Base-by-base conservation (phyloP, 768 basidiomycete genomes). In the Tricholomella constricta region DNA sequence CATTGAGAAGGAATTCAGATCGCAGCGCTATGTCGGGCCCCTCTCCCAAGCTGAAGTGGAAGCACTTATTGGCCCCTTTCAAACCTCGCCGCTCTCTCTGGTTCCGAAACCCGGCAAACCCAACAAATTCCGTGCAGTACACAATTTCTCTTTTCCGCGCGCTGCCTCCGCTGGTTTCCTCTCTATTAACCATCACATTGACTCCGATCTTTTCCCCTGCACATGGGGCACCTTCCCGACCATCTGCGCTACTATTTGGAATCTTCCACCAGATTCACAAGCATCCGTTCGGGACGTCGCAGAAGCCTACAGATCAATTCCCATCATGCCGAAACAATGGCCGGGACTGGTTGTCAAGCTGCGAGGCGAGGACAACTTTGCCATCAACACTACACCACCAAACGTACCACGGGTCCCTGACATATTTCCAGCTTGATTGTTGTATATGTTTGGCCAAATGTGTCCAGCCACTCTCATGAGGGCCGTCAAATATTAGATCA, bases 201-300 rank as follows among this genome's bases (percentile, higher is more conserved):
- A 72, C 35, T 58, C 73, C 0, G 43, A 62, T n/a, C 14, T 57
- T 17, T 69, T 72, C 50, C 78, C 77, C n/a, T n/a, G n/a, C n/a
- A n/a, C n/a, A n/a, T n/a, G n/a, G n/a, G n/a, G n/a, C n/a, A n/a
- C n/a, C n/a, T 79, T 80, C 45, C 43, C 59, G 0, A 61, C 66
- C 0, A 52, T 76, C 0, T 69, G 57, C 20, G 51, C 66, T 14
- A 46, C 70, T 17, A 62, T 77, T 0, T 61, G 42, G 1, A 49
- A 57, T 1, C 70, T 78, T 0, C 77, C 77, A 0, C 72, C 68
- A n/a, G 68, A 69, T 0, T 72, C 72, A 0, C 68, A 78, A 57
- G 70, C 61, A 0, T 65, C 71, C 47, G 25, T 73, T 8, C 52
- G 68, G 0, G 74, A 81, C 29, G 66, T 80, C 1, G 54, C 65